These are phyloP conservation scores for Suhomyces canberraensis DNA, from an alignment of 805 yeast species.

Conservation along the genomic window DNA sequence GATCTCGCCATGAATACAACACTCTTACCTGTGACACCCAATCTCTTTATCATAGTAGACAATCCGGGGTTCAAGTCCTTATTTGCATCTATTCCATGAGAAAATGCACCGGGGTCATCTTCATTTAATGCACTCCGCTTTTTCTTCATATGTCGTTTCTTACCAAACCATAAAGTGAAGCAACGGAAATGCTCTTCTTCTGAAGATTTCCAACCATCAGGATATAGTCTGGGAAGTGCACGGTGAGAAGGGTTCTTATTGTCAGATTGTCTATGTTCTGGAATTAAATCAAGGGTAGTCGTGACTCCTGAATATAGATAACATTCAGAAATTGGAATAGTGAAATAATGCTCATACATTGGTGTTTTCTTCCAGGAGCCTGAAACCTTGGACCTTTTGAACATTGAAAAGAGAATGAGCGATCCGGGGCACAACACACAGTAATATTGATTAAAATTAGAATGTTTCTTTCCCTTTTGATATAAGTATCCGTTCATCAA, in stretches of 20 bases:
- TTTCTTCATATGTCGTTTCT: slow-evolving; percentile 44
- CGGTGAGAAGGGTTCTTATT: slow-evolving; percentile 51
- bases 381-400: slow-evolving; percentile 44
- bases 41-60: slow-evolving; percentile 44
- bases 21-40: slow-evolving; percentile 66
- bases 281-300: slow-evolving; percentile 55
- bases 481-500: slow-evolving; percentile 65
- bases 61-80: slow-evolving; percentile 36
- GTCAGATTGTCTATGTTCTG: slow-evolving; percentile 45
- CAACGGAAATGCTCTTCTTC: slow-evolving; percentile 76
- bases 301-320: slow-evolving; percentile 73
- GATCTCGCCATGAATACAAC: slow-evolving; percentile 80
- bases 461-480: slow-evolving; percentile 66
- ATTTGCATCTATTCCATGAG: neutral
- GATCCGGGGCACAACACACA: slow-evolving; percentile 71
- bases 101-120: neutral
- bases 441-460: slow-evolving; percentile 58
- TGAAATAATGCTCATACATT: slow-evolving; percentile 50
- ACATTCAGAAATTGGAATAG: slow-evolving; percentile 62
- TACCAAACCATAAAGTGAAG: slow-evolving; percentile 83
- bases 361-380: slow-evolving; percentile 44
- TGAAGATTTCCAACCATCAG: slow-evolving; percentile 80
- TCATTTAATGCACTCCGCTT: neutral
- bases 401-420: slow-evolving; percentile 54
- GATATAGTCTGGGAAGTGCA: slow-evolving; percentile 66